These are phyloP conservation scores for Pisolithus marmoratus DNA, from an alignment of 768 basidiomycete species.

Conservation along the genomic window DNA sequence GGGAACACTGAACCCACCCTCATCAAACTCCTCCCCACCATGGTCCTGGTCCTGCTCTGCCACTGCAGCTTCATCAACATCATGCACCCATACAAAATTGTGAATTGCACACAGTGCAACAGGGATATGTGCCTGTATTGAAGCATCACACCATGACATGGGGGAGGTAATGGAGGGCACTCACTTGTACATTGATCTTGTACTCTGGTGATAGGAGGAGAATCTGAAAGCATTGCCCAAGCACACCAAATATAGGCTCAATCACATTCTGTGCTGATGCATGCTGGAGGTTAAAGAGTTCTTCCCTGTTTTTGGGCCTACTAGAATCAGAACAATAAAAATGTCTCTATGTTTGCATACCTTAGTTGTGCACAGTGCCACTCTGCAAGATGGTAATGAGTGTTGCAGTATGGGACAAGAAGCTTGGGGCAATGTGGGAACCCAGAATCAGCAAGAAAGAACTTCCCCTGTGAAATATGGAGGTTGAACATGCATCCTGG, in stretches of 20 bases:
- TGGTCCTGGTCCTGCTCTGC: not conserved
- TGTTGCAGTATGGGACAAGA: not conserved
- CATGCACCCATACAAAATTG: conserved; percentile 19
- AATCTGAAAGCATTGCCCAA: conserved; percentile 23
- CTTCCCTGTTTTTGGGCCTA: conserved; percentile 31
- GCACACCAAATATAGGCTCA: conserved; percentile 34
- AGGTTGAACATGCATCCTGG: conserved; percentile 23
- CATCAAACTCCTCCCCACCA: not conserved
- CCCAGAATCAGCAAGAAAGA: conserved; percentile 18
- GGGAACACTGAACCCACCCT: not conserved
- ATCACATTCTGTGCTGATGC: conserved; percentile 34
- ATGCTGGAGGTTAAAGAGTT: conserved; percentile 40
- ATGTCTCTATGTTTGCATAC: too few relatives aligned
- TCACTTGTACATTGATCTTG: conserved; percentile 14
- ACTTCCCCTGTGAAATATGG: conserved; percentile 26
- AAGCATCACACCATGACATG: conserved; percentile 12
- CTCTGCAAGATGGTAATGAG: conserved; percentile 1
- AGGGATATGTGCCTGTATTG: conserved; percentile 16
- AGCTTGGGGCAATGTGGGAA: conserved; percentile 13
- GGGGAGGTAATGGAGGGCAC: conserved; percentile 14
- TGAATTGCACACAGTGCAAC: conserved; percentile 15
- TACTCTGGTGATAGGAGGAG: conserved; percentile 13
- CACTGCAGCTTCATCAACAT: conserved; percentile 1
- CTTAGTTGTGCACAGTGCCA: too few relatives aligned
- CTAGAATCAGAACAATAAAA: not conserved